Conservation (phyloP, 495 filamentous ascomycete genomes). For the Penicillium canariense region DNA sequence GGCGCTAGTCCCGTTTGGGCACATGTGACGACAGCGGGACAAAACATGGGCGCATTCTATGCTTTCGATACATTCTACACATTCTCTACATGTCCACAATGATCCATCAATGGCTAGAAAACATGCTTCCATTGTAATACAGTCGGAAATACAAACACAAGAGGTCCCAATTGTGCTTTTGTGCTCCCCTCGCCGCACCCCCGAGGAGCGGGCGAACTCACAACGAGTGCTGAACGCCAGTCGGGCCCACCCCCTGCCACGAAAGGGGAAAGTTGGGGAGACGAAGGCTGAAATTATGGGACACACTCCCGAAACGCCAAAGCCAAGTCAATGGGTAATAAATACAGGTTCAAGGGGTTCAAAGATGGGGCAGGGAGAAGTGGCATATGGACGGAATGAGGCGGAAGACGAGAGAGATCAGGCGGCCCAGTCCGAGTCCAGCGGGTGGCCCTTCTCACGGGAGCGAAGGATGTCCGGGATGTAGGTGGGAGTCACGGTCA, state of each 20-base stretch:
- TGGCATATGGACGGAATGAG: conserved; percentile 9
- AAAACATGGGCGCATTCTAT: conserved; percentile 11
- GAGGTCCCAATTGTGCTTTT: conserved; percentile 17
- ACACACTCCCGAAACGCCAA: conserved; percentile 40
- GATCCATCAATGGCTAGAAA: neutral
- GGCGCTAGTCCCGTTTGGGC: conserved; percentile 31
- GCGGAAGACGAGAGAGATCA: conserved; percentile 19
- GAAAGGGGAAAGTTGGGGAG: neutral
- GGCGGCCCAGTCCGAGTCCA: conserved; percentile 60
- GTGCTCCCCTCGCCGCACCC: neutral
- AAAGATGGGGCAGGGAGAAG: conserved; percentile 11
- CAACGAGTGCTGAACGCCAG: conserved; percentile 18
- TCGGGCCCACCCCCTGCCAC: conserved; percentile 5
- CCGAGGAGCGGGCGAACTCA: neutral
- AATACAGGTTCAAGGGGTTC: conserved; percentile 4
- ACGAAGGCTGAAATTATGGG: conserved; percentile 30
- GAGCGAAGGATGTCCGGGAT: conserved; percentile 43
- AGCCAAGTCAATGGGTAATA: conserved; percentile 26
- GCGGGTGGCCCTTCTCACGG: conserved; percentile 49
- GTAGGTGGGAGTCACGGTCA: conserved; percentile 43
- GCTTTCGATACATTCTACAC: neutral
- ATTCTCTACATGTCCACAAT: neutral
- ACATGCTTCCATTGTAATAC: conserved; percentile 21
- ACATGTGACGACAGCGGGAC: conserved; percentile 33
- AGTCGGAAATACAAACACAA: conserved; percentile 9